A percentile compares a stretch with the other conserved stretches of the same genome.
Evolutionary conservation across 352 stramenopile species (phyloP).

Genomic region (Pythium apleroticum): DNA sequence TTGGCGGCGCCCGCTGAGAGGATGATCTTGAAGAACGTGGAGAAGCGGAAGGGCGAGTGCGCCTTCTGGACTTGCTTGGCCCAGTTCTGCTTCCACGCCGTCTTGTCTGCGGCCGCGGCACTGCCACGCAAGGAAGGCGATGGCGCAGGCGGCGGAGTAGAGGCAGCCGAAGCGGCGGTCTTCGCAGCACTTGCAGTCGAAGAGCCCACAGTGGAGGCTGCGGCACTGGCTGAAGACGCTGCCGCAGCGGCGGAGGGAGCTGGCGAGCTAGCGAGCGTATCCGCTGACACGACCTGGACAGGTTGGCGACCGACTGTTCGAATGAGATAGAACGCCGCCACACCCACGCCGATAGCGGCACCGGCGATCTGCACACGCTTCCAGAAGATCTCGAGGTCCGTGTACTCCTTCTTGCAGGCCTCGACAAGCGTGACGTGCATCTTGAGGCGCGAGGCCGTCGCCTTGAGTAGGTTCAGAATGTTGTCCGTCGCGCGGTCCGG

Average conservation of each 20-base stretch:
- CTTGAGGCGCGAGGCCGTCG: conserved; percentile 75
- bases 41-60: conserved; percentile 66
- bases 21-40: conserved; percentile 74
- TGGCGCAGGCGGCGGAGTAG: background rate
- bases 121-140: conserved; percentile 3
- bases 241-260: conserved; percentile 15
- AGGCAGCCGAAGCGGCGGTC: background rate
- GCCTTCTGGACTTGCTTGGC: conserved; percentile 70
- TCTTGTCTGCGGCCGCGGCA: conserved; percentile 17
- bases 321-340: conserved; percentile 75
- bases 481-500: conserved; percentile 85
- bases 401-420: conserved; percentile 75
- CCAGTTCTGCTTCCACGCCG: conserved; percentile 77
- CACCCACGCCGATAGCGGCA: conserved; percentile 55
- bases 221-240: background rate
- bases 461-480: conserved; percentile 77
- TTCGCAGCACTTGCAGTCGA: background rate
- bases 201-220: background rate
- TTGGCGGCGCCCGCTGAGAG: conserved; percentile 61
- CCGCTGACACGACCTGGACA: conserved; percentile 23
- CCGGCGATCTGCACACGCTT: conserved; percentile 69
- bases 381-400: conserved; percentile 71
- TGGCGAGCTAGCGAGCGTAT: conserved; percentile 31
- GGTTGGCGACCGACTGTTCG: conserved; percentile 52
- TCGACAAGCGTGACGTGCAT: conserved; percentile 84